Conservation (phyloP, 2,329 filamentous ascomycete species). For the Aspergillus sp. region DNA sequence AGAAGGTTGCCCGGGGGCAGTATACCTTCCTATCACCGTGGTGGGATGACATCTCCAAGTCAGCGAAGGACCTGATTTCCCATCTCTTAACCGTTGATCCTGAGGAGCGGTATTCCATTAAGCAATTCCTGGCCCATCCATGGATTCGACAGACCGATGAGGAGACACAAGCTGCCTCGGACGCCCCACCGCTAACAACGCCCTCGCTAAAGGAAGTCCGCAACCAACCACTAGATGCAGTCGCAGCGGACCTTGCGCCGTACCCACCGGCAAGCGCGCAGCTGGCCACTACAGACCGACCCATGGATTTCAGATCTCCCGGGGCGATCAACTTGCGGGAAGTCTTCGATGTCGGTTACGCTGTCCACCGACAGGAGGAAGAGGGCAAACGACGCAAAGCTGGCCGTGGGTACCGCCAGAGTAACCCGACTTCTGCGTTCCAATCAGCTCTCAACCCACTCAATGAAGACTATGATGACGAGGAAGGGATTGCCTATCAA, state of each 20-base stretch:
- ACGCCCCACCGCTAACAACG: conserved; percentile 71
- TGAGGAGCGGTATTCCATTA: conserved; percentile 90
- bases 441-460: conserved; percentile 62
- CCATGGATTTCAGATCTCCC: conserved; percentile 91
- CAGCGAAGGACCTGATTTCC: conserved; percentile 88
- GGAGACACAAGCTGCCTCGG: conserved; percentile 64
- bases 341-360: conserved; percentile 97
- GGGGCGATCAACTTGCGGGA: conserved; percentile 94
- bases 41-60: conserved; percentile 98
- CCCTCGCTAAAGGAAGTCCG: conserved; percentile 60
- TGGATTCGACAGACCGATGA: conserved; percentile 79
- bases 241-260: conserved; percentile 35
- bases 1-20: conserved; percentile 95
- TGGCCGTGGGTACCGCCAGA: conserved; percentile 65
- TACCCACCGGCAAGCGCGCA: conserved; percentile 53
- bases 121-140: conserved; percentile 88
- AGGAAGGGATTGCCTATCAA: conserved; percentile 46
- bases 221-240: conserved; percentile 50
- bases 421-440: conserved; percentile 57
- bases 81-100: conserved; percentile 94
- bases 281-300: conserved; percentile 59
- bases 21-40: conserved; percentile 97
- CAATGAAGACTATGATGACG: conserved; percentile 63
- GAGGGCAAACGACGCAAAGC: conserved; percentile 90
- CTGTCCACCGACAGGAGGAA: conserved; percentile 94